Percentiles rank a stretch among this genome's conserved stretches.
phyloP scores from a whole-genome alignment of 257 asterid genomes.

The Penstemon eatonii region DNA sequence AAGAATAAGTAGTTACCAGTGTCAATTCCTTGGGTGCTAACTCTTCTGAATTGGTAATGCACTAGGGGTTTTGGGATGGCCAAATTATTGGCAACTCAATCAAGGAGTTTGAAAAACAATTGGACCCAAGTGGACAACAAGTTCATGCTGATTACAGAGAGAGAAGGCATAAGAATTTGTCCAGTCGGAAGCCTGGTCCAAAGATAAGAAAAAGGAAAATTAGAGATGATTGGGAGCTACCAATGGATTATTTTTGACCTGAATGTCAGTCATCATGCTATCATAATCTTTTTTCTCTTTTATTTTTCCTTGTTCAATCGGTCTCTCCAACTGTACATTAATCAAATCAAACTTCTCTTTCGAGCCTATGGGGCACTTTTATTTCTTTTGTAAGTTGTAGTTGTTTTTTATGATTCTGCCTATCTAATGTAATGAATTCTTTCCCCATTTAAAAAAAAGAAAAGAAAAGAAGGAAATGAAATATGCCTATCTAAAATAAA shows the following conservation, averaged over 20 bases:
- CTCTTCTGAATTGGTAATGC: neutral
- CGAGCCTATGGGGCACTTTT: neutral
- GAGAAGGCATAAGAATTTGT: constrained; percentile 25
- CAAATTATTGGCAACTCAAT: constrained; percentile 33
- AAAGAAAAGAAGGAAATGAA: too few relatives aligned
- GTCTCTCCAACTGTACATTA: too few relatives aligned
- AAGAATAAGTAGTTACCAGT: neutral
- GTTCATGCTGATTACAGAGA: constrained; percentile 18
- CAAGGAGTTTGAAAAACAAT: constrained; percentile 36
- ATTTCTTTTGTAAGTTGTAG: neutral
- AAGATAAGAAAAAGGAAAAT: constrained; percentile 37
- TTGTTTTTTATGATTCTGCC: neutral
- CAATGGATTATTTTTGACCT: constrained; percentile 59
- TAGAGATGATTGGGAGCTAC: constrained; percentile 56
- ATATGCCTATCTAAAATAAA: too few relatives aligned
- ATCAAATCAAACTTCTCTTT: too few relatives aligned
- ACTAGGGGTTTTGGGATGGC: constrained; percentile 60
- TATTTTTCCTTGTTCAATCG: too few relatives aligned
- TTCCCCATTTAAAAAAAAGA: too few relatives aligned
- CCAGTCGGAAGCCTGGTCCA: constrained; percentile 28
- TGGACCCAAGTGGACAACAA: constrained; percentile 9
- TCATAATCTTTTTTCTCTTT: neutral
- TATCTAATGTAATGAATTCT: too few relatives aligned
- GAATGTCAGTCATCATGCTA: constrained; percentile 8
- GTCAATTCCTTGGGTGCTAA: neutral